phyloP scores from a whole-genome alignment of 305 asterid species.

The Fraxinus angustifolia region DNA sequence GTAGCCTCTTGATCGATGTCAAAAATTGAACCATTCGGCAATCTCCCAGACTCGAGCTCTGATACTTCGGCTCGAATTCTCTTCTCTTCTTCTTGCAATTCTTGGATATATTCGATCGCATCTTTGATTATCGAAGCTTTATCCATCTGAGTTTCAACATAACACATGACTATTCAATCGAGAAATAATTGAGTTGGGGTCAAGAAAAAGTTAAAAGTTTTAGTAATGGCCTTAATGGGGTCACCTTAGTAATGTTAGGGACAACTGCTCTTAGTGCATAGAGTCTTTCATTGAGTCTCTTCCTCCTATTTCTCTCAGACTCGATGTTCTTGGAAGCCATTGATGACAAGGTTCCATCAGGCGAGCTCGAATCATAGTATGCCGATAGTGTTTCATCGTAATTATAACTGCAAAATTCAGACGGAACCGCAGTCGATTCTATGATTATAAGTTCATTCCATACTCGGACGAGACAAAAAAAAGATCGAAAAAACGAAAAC shows the following conservation, averaged over 20 bases:
- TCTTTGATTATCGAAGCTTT: slow-evolving; percentile 85
- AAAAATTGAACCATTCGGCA: slow-evolving; percentile 14
- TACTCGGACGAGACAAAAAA: neutral
- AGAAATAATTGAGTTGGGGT: neutral
- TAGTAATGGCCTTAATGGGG: neutral
- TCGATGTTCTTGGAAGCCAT: slow-evolving; percentile 65
- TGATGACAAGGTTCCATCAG: slow-evolving; percentile 58
- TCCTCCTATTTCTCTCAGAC: slow-evolving; percentile 77
- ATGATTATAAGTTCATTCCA: neutral
- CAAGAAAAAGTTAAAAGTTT: neutral
- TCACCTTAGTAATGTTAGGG: slow-evolving; percentile 77
- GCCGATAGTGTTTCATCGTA: slow-evolving; percentile 49
- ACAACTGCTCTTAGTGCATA: slow-evolving; percentile 86
- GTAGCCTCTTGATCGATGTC: slow-evolving; percentile 42
- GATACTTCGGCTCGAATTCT: slow-evolving; percentile 50
- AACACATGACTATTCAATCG: neutral
- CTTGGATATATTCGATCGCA: slow-evolving; percentile 66
- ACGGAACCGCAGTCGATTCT: neutral
- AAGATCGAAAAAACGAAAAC: neutral
- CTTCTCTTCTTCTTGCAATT: slow-evolving; percentile 56
- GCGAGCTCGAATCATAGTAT: slow-evolving; percentile 78
- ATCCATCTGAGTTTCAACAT: slow-evolving; percentile 51
- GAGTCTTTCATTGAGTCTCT: slow-evolving; percentile 67
- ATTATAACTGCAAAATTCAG: slow-evolving; percentile 31
- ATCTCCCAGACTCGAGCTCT: slow-evolving; percentile 48